Evolutionary conservation across 345 rosid species (phyloP), one percentile per base, ranked within the genome.

Genomic region (Citrus maxima): DNA sequence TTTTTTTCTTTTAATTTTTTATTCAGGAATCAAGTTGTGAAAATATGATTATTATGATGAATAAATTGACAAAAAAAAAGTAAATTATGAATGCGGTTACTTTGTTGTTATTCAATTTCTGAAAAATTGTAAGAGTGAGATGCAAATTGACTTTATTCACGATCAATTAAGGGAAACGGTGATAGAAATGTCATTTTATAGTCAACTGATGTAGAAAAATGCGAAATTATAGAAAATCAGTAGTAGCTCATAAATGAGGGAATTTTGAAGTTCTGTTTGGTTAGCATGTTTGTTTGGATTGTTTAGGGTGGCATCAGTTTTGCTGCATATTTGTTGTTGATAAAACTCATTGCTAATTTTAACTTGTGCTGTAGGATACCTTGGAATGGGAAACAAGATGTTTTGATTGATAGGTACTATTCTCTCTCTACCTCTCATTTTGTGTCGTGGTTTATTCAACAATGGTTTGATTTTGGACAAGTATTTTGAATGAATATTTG

Each of bases 361-460:
- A 37, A 30, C 38, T 49, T 32, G 37, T 32, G 34, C 78, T 40
- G 67, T 76, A 94, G 98, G 91, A 94, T 94, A 24, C 96, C 97
- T 58, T 93, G 98, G 98, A 93, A 94, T 60, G 98, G 98, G 80
- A 93, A 93, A 71, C 88, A 91, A 62, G 97, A 92, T 85, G 85
- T 91, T 30, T 77, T 92, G 86, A 93, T 95, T 79, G 98, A 95
- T 85, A 91, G 95, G 94, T 92, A 80, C 27, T 2, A 18, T 40
- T 67, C 75, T 64, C 34, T 56, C 68, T 71, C 67, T n/a, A 30
- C 38, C 27, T 58, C 60, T 68, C 49, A 28, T 73, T 46, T 49
- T 5, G 5, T 21, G 42, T 34, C 4, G 6, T 38, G 1, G 2
- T 66, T 66, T 30, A 13, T 65, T 34, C 6, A 25, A 6, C 34